Conservation (phyloP, 2,329 filamentous ascomycete species). For the Bertia moriformis region DNA sequence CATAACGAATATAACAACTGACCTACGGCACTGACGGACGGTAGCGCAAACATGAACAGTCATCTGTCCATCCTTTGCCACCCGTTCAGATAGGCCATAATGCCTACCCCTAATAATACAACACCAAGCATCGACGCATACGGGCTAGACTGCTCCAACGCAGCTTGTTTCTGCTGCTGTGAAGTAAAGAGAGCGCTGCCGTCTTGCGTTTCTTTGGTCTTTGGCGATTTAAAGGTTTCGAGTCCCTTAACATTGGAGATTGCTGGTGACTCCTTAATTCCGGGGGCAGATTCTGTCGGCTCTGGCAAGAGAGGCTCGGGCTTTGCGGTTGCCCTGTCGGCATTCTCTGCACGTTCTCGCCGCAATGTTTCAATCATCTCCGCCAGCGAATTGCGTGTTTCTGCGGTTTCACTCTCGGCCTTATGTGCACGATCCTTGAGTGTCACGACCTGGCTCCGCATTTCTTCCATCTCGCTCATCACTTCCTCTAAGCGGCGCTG, state of each 20-base stretch:
- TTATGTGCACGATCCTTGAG: constrained; percentile 67
- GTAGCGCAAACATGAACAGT: constrained; percentile 4
- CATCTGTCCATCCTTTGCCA: constrained; percentile 50
- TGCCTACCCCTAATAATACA: constrained; percentile 64
- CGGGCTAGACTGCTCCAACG: constrained; percentile 43
- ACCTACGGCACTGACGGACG: too few species aligned
- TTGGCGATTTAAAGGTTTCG: constrained; percentile 1
- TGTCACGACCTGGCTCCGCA: constrained; percentile 65
- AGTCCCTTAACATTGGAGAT: constrained; percentile 4
- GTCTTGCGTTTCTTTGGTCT: constrained; percentile 6
- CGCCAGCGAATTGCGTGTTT: constrained; percentile 59
- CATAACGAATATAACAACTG: too few species aligned
- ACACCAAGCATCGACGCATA: constrained; percentile 75
- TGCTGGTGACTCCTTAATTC: constrained; percentile 7
- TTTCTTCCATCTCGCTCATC: constrained; percentile 64
- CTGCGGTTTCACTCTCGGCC: constrained; percentile 64
- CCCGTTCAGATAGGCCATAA: constrained; percentile 78
- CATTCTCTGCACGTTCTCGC: constrained; percentile 39
- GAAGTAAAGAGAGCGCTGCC: constrained; percentile 18
- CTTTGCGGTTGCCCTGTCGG: constrained; percentile 15
- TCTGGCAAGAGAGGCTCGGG: constrained; percentile 20
- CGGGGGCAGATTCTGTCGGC: constrained; percentile 6
- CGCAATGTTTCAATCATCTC: constrained; percentile 81
- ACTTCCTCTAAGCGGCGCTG: constrained; percentile 65
- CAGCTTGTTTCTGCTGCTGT: constrained; percentile 25